These are phyloP conservation scores for Starmera pachycereana DNA, from an alignment of 805 yeast genomes.

Conservation along the genomic window DNA sequence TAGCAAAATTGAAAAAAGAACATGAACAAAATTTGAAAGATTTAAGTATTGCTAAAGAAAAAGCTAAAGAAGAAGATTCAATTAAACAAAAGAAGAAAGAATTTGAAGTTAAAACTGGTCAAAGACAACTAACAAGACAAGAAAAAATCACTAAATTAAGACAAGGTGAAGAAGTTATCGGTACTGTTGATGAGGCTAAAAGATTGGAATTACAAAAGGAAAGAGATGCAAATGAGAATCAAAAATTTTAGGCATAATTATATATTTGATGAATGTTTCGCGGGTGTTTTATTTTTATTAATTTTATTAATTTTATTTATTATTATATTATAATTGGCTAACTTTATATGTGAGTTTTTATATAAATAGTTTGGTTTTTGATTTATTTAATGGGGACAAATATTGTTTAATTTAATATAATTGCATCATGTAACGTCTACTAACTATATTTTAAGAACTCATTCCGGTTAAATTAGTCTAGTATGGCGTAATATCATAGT, in stretches of 20 bases:
- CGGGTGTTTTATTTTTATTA: not conserved
- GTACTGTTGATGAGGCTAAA: conserved; percentile 35
- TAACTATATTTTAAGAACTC: no score
- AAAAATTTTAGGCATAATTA: not conserved
- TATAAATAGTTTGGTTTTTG: no score
- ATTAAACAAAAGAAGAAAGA: conserved; percentile 39
- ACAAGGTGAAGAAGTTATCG: conserved; percentile 63
- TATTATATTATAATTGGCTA: no score
- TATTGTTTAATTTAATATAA: no score
- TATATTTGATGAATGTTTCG: not conserved
- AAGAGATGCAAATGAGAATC: not conserved
- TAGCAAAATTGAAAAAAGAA: conserved; percentile 44
- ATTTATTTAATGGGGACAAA: no score
- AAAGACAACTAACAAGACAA: conserved; percentile 36
- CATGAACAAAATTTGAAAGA: conserved; percentile 60
- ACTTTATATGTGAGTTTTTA: no score
- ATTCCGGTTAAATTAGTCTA: no score
- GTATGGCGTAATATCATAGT: no score
- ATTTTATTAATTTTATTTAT: no score
- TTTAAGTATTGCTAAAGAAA: conserved; percentile 53
- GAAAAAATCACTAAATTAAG: conserved; percentile 34
- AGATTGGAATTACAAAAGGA: conserved; percentile 21
- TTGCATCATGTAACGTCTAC: no score
- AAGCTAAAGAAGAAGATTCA: conserved; percentile 67
- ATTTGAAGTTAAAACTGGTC: conserved; percentile 33